These are phyloP conservation scores for Coniochaeta pulveracea DNA, from an alignment of 2,329 filamentous ascomycete species.

Conservation along the genomic window DNA sequence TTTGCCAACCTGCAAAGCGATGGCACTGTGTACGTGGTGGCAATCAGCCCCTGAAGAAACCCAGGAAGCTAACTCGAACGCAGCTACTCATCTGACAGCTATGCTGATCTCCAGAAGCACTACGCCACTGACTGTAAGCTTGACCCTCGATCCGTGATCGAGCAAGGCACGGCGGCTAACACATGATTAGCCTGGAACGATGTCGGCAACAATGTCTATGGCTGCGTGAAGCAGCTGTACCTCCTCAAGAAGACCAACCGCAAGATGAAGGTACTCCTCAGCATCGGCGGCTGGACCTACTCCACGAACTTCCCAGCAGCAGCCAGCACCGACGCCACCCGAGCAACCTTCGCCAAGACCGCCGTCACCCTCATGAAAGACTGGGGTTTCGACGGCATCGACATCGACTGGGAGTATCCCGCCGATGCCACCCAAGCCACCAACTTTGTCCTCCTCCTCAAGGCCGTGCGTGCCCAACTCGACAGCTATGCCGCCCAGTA, in stretches of 20 bases:
- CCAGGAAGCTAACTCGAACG: neutral
- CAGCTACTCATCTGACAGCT: slow-evolving; percentile 54
- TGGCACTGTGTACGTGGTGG: slow-evolving; percentile 53
- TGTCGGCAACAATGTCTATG: slow-evolving; percentile 61
- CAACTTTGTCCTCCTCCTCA: slow-evolving; percentile 33
- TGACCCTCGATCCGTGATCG: neutral
- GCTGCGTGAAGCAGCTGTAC: slow-evolving; percentile 70
- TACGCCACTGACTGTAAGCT: slow-evolving; percentile 52
- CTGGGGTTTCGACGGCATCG: slow-evolving; percentile 48
- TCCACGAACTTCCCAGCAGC: slow-evolving; percentile 63
- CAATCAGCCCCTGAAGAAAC: neutral
- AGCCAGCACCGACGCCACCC: slow-evolving; percentile 48
- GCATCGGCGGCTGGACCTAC: slow-evolving; percentile 80
- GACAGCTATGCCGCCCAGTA: slow-evolving; percentile 33
- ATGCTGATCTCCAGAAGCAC: slow-evolving; percentile 62
- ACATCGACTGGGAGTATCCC: slow-evolving; percentile 32
- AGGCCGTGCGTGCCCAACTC: slow-evolving; percentile 31
- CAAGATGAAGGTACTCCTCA: slow-evolving; percentile 65
- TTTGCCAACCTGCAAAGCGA: slow-evolving; percentile 66
- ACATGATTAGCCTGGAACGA: slow-evolving; percentile 42
- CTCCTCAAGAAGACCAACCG: slow-evolving; percentile 68
- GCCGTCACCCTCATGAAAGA: slow-evolving; percentile 63
- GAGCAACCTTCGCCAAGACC: slow-evolving; percentile 55
- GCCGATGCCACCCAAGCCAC: slow-evolving; percentile 24
- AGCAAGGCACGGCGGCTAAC: slow-evolving; percentile 2